Evolutionary conservation across 441 rosid genomes (phyloP).

Genomic region (Brassica balearica): DNA sequence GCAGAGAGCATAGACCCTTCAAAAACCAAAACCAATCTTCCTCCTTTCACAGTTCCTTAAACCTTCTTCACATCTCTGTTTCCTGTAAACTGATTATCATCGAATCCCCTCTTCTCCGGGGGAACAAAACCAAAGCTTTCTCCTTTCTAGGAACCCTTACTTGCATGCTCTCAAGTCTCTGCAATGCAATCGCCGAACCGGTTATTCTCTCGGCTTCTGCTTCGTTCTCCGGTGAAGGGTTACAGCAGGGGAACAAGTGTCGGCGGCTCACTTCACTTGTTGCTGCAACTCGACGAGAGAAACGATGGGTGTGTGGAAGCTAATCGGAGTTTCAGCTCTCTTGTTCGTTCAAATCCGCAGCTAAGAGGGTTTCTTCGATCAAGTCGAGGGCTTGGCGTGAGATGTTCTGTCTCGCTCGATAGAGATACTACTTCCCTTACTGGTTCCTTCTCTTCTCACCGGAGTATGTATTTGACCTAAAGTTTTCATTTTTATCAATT

Average conservation of each 20-base stretch:
- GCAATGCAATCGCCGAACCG: constrained; percentile 65
- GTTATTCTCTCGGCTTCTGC: constrained; percentile 55
- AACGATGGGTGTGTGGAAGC: constrained; percentile 24
- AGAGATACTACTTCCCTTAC: constrained; percentile 32
- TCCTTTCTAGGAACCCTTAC: background rate
- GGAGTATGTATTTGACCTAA: constrained; percentile 52
- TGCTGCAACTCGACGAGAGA: constrained; percentile 25
- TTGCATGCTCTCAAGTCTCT: constrained; percentile 29
- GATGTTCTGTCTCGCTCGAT: constrained; percentile 53
- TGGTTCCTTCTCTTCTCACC: constrained; percentile 46
- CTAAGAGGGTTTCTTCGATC: constrained; percentile 44
- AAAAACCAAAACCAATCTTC: background rate
- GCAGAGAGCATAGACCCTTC: constrained; percentile 16
- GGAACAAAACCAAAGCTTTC: constrained; percentile 10
- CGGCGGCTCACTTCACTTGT: constrained; percentile 42
- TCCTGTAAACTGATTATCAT: background rate
- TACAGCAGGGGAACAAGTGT: constrained; percentile 30
- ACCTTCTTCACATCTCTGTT: background rate
- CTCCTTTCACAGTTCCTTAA: background rate
- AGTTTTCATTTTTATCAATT: constrained; percentile 18
- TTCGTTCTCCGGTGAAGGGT: constrained; percentile 47
- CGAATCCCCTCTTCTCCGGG: background rate
- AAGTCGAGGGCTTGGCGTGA: constrained; percentile 41
- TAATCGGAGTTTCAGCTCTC: constrained; percentile 40
- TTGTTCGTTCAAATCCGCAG: constrained; percentile 34